Evolutionary conservation across 75 land plant species (phyloP), one percentile per base, ranked within the genome.

Genomic region (Chamaecyparis obtusa): DNA sequence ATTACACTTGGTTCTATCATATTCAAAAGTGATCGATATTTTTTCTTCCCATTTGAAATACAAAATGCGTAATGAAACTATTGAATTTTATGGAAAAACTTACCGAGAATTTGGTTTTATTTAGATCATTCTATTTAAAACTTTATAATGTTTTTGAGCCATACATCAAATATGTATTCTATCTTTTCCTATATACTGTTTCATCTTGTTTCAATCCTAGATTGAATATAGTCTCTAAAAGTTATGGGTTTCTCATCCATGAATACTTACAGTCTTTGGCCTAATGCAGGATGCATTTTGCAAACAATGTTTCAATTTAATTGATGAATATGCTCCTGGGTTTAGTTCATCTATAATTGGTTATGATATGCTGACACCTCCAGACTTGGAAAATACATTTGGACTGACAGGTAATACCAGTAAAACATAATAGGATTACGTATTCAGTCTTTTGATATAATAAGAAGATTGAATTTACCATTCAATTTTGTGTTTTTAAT

Each of bases 261-360:
- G 9, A 84, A 9, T 84, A 35, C 36, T 84, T 10, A 37, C 43
- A 11, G 37, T 33, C 51, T 54, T 84, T 51, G n/a, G 8, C 27
- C 85, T 87, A 84, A 75, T 90, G 88, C 88, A 98, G 99, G 94
- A 95, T 84, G 86, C 93, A 86, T 97, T 97, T 93, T 93, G 97
- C 48, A 88, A 92, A 72, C 88, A 93, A 88, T 98, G 99, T 85
- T 95, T 98, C 88, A 88, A 85, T 36, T 88, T 98, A 90, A 94
- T 98, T 87, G 96, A 98, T 85, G 99, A 98, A 86, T 96, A 98
- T 93, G 99, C 99, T n/a, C 99, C 99, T 27, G 99, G 99, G n/a
- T 98, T 98, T 86, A 94, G 91, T 81, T 95, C 97, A 86, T 97
- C 99, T 51, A 89, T 98, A 17, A 88, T 98, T 85, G 95, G 90